phyloP scores from a whole-genome alignment of 352 stramenopile species.

The Salisapilia sapeloensis region DNA sequence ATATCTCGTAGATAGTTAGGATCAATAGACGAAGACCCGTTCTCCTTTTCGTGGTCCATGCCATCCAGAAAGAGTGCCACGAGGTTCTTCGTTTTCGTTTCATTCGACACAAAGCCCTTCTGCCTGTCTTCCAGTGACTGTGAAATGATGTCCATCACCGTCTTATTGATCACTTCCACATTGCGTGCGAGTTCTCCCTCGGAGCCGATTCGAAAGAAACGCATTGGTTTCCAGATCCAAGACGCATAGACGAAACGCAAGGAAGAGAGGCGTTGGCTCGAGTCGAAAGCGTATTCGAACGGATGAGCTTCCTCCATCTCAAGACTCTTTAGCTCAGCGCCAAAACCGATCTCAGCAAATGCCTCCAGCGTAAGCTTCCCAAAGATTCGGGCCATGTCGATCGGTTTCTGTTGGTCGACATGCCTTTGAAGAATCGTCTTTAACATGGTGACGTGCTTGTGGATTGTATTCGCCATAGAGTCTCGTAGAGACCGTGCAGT shows the following conservation, averaged over 20 bases:
- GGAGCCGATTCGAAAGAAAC: slow-evolving; percentile 10
- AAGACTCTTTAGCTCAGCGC: slow-evolving; percentile 20
- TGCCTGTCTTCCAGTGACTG: slow-evolving; percentile 9
- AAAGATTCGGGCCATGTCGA: slow-evolving; percentile 23
- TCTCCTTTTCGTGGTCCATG: slow-evolving; percentile 3
- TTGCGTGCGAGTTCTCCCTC: slow-evolving; percentile 17
- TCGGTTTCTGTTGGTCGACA: slow-evolving; percentile 2
- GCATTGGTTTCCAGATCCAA: slow-evolving; percentile 27
- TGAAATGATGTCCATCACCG: slow-evolving; percentile 20
- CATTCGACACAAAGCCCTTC: slow-evolving; percentile 1
- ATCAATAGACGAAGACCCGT: slow-evolving; percentile 9
- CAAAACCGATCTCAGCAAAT: slow-evolving; percentile 40
- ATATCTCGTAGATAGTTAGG: slow-evolving; percentile 44
- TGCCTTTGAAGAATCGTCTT: slow-evolving; percentile 8
- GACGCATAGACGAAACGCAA: slow-evolving; percentile 14
- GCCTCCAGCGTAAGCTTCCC: slow-evolving; percentile 29
- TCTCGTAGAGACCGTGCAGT: slow-evolving; percentile 17
- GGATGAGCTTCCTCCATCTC: slow-evolving; percentile 18
- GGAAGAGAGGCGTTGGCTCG: slow-evolving; percentile 8
- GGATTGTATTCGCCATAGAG: slow-evolving; percentile 22
- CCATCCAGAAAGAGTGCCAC: slow-evolving; percentile 29
- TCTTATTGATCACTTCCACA: slow-evolving; percentile 24
- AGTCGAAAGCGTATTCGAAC: slow-evolving; percentile 33
- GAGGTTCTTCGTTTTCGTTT: slow-evolving; percentile 10
- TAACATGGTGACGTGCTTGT: slow-evolving; percentile 13